Evolutionary conservation across 2,329 filamentous ascomycete species (phyloP).

Genomic region (Helotiales sp.): DNA sequence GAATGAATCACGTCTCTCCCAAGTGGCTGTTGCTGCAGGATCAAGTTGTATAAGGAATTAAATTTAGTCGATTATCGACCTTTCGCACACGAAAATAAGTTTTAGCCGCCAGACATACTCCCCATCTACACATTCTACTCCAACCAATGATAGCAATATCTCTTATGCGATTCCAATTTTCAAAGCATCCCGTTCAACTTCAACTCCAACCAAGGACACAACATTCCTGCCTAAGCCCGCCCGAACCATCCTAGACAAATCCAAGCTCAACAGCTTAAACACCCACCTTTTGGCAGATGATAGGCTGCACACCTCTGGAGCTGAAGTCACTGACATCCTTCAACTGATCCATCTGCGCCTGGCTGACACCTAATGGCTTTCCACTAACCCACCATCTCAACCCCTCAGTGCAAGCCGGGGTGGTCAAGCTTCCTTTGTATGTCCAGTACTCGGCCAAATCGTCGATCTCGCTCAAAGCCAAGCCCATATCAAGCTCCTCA

Average conservation of each 20-base stretch:
- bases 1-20: no score
- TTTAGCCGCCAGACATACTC: no score
- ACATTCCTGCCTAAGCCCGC: neutral
- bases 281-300: constrained; percentile 2
- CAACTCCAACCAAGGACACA: neutral
- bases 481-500: neutral
- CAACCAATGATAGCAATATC: no score
- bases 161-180: no score
- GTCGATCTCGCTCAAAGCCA: neutral
- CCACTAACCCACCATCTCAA: constrained; percentile 13
- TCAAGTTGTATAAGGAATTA: no score
- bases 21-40: no score
- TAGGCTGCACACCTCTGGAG: constrained; percentile 3
- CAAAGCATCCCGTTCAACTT: no score
- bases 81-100: no score
- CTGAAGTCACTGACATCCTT: constrained; percentile 3
- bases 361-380: neutral
- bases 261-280: neutral
- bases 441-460: constrained; percentile 9
- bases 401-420: constrained; percentile 7
- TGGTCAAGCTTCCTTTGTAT: constrained; percentile 12
- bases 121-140: no score
- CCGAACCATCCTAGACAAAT: neutral
- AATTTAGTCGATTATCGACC: no score
- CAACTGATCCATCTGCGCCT: constrained; percentile 2